Evolutionary conservation across 1,284 basidiomycete genomes (phyloP).

Genomic region (Gastroboletus turbinatus): DNA sequence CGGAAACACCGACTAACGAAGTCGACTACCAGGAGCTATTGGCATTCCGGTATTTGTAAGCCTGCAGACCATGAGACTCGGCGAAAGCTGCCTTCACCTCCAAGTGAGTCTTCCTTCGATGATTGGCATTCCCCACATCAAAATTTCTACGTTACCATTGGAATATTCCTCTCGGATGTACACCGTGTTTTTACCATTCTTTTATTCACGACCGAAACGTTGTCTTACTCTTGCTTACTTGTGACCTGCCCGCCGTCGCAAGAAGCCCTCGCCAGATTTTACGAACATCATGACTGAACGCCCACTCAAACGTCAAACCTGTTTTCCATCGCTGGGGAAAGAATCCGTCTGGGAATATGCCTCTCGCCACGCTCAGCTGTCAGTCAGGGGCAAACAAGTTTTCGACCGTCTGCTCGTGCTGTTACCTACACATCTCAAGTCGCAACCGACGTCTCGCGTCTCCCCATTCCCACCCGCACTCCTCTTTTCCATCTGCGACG

Average conservation of each 20-base stretch:
- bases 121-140: constrained; percentile 3
- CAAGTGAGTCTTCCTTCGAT: constrained; percentile 12
- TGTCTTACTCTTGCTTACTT: constrained; percentile 1
- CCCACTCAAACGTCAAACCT: constrained; percentile 1
- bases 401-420: constrained; percentile 20
- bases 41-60: background rate
- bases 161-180: background rate
- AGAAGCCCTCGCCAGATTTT: constrained; percentile 14
- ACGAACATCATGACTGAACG: constrained; percentile 24
- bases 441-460: background rate
- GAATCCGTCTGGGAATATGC: constrained; percentile 1
- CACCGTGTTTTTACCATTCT: background rate
- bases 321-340: background rate
- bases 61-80: constrained; percentile 3
- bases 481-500: constrained; percentile 27
- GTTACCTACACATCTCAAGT: constrained; percentile 13
- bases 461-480: constrained; percentile 15
- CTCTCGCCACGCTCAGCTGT: constrained; percentile 7
- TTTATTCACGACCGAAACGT: constrained; percentile 4
- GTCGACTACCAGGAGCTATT: background rate
- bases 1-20: background rate
- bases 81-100: constrained; percentile 5
- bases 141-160: background rate
- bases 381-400: constrained; percentile 7
- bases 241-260: background rate